These are phyloP conservation scores for Phytophthora boehmeriae DNA, from an alignment of 352 stramenopile species.

Conservation along the genomic window DNA sequence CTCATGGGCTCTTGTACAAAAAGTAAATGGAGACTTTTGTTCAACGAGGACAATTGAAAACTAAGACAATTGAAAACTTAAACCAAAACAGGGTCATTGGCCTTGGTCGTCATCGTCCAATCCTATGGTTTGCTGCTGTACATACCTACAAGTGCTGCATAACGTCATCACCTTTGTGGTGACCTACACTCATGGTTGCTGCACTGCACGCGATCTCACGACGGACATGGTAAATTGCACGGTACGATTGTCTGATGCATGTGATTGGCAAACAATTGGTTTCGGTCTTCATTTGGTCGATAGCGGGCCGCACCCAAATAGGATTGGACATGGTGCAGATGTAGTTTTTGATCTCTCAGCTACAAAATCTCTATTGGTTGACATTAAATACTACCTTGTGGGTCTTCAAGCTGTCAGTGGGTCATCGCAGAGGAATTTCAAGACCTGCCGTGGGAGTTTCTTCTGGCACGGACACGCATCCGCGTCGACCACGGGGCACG, in stretches of 20 bases:
- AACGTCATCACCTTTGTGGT: too few relatives aligned
- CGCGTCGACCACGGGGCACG: conserved; percentile 19
- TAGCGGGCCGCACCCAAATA: too few relatives aligned
- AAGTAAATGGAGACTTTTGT: not conserved
- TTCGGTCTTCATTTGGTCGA: too few relatives aligned
- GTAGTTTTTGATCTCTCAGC: too few relatives aligned
- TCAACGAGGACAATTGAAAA: conserved; percentile 3
- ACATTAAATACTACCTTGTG: too few relatives aligned
- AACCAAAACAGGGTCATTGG: too few relatives aligned
- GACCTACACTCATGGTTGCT: not conserved
- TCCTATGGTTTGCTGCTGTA: conserved; percentile 8
- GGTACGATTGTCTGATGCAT: not conserved
- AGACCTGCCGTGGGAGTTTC: conserved; percentile 14
- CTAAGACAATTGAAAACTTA: not conserved
- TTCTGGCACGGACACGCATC: conserved; percentile 30
- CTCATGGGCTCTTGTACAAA: not conserved
- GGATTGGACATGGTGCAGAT: too few relatives aligned
- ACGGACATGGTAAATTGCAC: not conserved
- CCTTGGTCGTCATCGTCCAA: conserved; percentile 8
- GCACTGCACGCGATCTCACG: not conserved
- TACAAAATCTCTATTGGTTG: too few relatives aligned
- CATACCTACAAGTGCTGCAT: too few relatives aligned
- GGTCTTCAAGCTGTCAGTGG: conserved; percentile 6
- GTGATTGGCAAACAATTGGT: too few relatives aligned
- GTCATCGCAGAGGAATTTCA: conserved; percentile 18